phyloP scores from a whole-genome alignment of 1,284 basidiomycete genomes.

The Irpex sp. region DNA sequence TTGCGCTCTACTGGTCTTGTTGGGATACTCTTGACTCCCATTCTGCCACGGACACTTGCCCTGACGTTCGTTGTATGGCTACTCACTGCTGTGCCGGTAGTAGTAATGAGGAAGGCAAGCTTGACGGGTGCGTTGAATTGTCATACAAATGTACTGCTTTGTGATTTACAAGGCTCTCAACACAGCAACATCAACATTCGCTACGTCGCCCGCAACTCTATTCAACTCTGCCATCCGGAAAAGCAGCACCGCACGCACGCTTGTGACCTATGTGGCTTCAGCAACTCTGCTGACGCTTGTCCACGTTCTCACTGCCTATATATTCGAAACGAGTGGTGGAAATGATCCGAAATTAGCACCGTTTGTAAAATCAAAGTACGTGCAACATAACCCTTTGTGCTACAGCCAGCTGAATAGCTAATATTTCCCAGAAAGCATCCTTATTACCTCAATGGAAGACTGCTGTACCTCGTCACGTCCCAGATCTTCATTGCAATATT shows the following conservation, averaged over 20 bases:
- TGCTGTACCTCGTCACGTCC: slow-evolving; percentile 50
- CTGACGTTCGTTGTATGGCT: slow-evolving; percentile 30
- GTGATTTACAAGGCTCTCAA: not conserved
- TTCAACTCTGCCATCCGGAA: slow-evolving; percentile 43
- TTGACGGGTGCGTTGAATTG: slow-evolving; percentile 41
- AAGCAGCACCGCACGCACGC: slow-evolving; percentile 35
- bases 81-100: slow-evolving; percentile 41
- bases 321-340: slow-evolving; percentile 21
- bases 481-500: slow-evolving; percentile 42
- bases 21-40: slow-evolving; percentile 30
- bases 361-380: slow-evolving; percentile 63
- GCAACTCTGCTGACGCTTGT: slow-evolving; percentile 35
- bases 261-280: slow-evolving; percentile 40
- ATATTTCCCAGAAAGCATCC: slow-evolving; percentile 52
- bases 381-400: slow-evolving; percentile 4
- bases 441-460: slow-evolving; percentile 59
- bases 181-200: slow-evolving; percentile 39
- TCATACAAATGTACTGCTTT: not conserved
- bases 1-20: slow-evolving; percentile 24
- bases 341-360: slow-evolving; percentile 40
- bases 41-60: slow-evolving; percentile 32
- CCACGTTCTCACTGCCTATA: slow-evolving; percentile 34
- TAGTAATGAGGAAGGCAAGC: slow-evolving; percentile 49
- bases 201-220: slow-evolving; percentile 47
- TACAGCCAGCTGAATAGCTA: not conserved